Conservation (phyloP, 306 rosid species). For the Spatholobus suberectus region DNA sequence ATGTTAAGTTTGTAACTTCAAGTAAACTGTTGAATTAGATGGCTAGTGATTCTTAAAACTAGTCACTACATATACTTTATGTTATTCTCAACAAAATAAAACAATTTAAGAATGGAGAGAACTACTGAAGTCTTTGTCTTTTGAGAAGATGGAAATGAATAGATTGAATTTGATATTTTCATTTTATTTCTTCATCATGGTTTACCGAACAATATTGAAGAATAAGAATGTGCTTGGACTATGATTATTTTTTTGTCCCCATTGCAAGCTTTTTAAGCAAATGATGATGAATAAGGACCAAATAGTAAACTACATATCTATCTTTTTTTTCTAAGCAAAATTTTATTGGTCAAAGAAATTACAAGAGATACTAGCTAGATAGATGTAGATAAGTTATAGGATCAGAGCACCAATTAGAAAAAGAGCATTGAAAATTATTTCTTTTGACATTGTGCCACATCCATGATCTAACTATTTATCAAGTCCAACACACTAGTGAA, state of each 20-base stretch:
- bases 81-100: background rate
- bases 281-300: background rate
- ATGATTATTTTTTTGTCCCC: background rate
- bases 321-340: no score
- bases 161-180: background rate
- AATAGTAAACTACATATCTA: background rate
- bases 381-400: no score
- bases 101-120: slow-evolving; percentile 11
- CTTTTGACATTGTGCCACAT: no score
- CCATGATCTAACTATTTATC: no score
- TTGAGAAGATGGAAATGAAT: background rate
- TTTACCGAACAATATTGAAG: background rate
- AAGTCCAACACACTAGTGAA: no score
- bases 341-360: no score
- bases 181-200: background rate
- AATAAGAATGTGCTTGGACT: slow-evolving; percentile 6
- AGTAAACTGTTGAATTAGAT: background rate
- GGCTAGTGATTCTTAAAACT: background rate
- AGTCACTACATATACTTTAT: slow-evolving; percentile 5
- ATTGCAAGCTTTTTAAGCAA: background rate
- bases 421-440: no score
- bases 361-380: no score
- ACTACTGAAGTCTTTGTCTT: background rate
- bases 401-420: no score
- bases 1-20: background rate